These are phyloP conservation scores for Cladorrhinum sp. DNA, from an alignment of 2,329 filamentous ascomycete species.

Conservation along the genomic window DNA sequence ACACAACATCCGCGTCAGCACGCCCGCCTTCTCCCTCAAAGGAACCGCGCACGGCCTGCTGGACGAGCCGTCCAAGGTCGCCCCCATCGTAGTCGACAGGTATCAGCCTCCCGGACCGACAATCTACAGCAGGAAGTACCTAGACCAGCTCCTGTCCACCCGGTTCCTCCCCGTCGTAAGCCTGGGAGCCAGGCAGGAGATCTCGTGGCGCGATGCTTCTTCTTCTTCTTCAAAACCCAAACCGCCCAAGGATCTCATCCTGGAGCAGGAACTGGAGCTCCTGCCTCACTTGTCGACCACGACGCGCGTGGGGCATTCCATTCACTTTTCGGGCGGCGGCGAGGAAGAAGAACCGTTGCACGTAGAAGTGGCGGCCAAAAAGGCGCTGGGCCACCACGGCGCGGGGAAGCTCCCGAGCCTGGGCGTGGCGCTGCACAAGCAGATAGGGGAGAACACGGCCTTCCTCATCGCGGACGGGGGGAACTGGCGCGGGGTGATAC, in stretches of 20 bases:
- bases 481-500: conserved; percentile 33
- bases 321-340: conserved; percentile 29
- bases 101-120: conserved; percentile 41
- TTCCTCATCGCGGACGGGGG: conserved; percentile 43
- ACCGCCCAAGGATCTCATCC: conserved; percentile 27
- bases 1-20: conserved; percentile 19
- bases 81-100: conserved; percentile 35
- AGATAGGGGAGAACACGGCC: conserved; percentile 33
- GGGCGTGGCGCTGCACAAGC: conserved; percentile 35
- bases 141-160: conserved; percentile 38
- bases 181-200: conserved; percentile 40
- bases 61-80: conserved; percentile 32
- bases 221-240: not conserved
- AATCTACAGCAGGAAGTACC: conserved; percentile 35
- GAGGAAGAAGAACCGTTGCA: conserved; percentile 35
- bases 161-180: conserved; percentile 38
- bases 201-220: conserved; percentile 30
- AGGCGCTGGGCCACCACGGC: conserved; percentile 16
- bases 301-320: conserved; percentile 34
- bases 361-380: conserved; percentile 36
- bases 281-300: conserved; percentile 39
- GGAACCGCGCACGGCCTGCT: conserved; percentile 41
- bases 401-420: conserved; percentile 28
- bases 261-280: conserved; percentile 39
- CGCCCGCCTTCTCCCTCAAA: conserved; percentile 38